Conservation (phyloP, 371 early-diverging fungal genomes). For the Apophysomyces sp. region DNA sequence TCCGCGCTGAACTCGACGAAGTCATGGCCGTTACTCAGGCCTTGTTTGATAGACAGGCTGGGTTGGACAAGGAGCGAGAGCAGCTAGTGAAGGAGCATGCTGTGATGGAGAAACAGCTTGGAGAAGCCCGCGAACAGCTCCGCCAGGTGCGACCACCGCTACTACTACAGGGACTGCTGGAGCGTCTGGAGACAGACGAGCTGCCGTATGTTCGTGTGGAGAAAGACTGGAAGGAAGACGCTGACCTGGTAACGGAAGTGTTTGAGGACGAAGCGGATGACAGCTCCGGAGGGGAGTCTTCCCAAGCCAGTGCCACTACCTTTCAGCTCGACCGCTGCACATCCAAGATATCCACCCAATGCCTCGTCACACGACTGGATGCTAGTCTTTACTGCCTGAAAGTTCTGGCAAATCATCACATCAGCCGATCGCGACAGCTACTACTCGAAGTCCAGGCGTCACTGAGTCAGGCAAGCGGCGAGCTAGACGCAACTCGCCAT, state of each 20-base stretch:
- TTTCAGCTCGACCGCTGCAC: slow-evolving; percentile 24
- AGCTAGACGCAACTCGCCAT: slow-evolving; percentile 47
- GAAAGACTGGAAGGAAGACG: slow-evolving; percentile 53
- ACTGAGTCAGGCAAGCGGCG: slow-evolving; percentile 46
- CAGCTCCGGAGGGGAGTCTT: background rate
- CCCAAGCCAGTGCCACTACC: background rate
- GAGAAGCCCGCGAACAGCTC: slow-evolving; percentile 33
- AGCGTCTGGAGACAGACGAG: slow-evolving; percentile 50
- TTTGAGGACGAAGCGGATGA: slow-evolving; percentile 21
- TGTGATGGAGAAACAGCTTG: slow-evolving; percentile 30
- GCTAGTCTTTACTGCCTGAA: slow-evolving; percentile 61
- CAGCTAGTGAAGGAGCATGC: slow-evolving; percentile 39
- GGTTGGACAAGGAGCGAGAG: slow-evolving; percentile 24
- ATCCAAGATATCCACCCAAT: slow-evolving; percentile 32
- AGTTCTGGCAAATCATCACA: slow-evolving; percentile 45
- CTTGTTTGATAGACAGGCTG: slow-evolving; percentile 33
- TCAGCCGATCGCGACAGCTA: slow-evolving; percentile 36
- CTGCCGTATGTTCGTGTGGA: slow-evolving; percentile 27
- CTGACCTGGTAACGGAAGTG: slow-evolving; percentile 43
- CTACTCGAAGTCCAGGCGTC: slow-evolving; percentile 44
- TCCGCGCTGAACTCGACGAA: slow-evolving; percentile 29
- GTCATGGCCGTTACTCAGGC: slow-evolving; percentile 30
- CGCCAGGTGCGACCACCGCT: slow-evolving; percentile 51
- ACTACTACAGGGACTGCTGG: slow-evolving; percentile 52
- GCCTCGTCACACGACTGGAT: slow-evolving; percentile 43